Conservation (phyloP, 1,139 yeast species). For the Geotrichum macrosporum region DNA sequence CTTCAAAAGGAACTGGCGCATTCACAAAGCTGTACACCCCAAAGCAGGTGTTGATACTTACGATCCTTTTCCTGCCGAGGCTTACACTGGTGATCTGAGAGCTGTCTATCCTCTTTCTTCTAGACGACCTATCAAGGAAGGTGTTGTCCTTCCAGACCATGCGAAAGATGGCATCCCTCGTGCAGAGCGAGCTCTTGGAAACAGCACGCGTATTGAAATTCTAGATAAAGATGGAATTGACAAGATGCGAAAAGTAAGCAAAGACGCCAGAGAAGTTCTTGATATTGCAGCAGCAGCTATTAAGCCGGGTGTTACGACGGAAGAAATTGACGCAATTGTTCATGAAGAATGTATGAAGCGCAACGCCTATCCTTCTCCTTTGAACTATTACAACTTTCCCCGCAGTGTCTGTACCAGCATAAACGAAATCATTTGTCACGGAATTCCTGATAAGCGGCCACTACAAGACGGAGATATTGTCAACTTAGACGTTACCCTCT, state of each 20-base stretch:
- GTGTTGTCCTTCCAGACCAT: slow-evolving; percentile 77
- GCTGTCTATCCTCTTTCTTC: slow-evolving; percentile 81
- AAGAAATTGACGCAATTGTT: slow-evolving; percentile 79
- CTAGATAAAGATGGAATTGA: slow-evolving; percentile 62
- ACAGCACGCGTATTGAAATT: slow-evolving; percentile 61
- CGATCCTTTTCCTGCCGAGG: slow-evolving; percentile 81
- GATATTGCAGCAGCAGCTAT: slow-evolving; percentile 82
- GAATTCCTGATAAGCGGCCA: slow-evolving; percentile 86
- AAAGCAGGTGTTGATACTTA: slow-evolving; percentile 48
- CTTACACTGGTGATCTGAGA: slow-evolving; percentile 67
- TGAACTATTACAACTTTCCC: slow-evolving; percentile 92
- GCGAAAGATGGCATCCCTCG: slow-evolving; percentile 75
- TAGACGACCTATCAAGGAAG: slow-evolving; percentile 64
- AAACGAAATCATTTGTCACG: slow-evolving; percentile 94
- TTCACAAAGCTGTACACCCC: slow-evolving; percentile 51
- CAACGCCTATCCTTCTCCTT: slow-evolving; percentile 90
- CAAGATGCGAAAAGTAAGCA: slow-evolving; percentile 67
- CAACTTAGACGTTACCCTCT: slow-evolving; percentile 83
- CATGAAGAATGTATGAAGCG: slow-evolving; percentile 86
- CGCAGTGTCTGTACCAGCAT: slow-evolving; percentile 90
- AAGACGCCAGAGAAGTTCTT: slow-evolving; percentile 77
- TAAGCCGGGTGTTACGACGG: slow-evolving; percentile 88
- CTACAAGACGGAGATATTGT: slow-evolving; percentile 92
- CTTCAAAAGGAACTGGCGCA: slow-evolving; percentile 69
- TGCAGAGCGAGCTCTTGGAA: slow-evolving; percentile 69